These are phyloP conservation scores for Cochlearia excelsa DNA, from an alignment of 345 rosid genomes.

Conservation along the genomic window DNA sequence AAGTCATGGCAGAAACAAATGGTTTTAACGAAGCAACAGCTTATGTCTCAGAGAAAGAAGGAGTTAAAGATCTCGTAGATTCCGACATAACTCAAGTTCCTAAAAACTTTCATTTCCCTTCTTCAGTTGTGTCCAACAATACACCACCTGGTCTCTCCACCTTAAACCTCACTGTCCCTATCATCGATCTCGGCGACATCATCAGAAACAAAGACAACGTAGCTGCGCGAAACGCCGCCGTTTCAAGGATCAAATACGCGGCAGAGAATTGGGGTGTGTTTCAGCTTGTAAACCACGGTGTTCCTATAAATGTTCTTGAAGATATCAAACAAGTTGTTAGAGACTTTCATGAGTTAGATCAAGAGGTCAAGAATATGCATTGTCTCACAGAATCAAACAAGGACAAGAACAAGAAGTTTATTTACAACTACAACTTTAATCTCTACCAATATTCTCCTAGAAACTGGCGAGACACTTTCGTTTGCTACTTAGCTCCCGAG, in stretches of 20 bases:
- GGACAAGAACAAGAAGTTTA: constrained; percentile 13
- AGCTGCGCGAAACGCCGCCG: background rate
- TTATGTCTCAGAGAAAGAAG: no score
- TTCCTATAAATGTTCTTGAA: no score
- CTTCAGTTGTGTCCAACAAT: background rate
- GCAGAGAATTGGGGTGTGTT: constrained; percentile 18
- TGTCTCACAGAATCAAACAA: constrained; percentile 27
- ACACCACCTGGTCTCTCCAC: background rate
- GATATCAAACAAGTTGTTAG: no score
- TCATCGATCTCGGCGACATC: constrained; percentile 25
- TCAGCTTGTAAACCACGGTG: no score
- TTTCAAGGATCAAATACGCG: constrained; percentile 12
- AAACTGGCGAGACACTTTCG: constrained; percentile 36
- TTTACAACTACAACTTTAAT: constrained; percentile 31
- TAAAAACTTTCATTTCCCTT: no score
- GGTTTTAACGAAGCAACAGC: no score
- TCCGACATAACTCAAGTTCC: no score
- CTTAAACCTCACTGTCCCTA: constrained; percentile 13
- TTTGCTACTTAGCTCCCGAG: constrained; percentile 32
- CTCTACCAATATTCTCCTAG: constrained; percentile 28
- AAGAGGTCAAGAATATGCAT: no score
- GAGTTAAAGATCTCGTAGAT: no score
- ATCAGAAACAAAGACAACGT: background rate
- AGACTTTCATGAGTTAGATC: no score
- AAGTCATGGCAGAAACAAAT: no score